These are phyloP conservation scores for Melampsora abietis-canadensis DNA, from an alignment of 1,284 basidiomycete species.

Conservation along the genomic window DNA sequence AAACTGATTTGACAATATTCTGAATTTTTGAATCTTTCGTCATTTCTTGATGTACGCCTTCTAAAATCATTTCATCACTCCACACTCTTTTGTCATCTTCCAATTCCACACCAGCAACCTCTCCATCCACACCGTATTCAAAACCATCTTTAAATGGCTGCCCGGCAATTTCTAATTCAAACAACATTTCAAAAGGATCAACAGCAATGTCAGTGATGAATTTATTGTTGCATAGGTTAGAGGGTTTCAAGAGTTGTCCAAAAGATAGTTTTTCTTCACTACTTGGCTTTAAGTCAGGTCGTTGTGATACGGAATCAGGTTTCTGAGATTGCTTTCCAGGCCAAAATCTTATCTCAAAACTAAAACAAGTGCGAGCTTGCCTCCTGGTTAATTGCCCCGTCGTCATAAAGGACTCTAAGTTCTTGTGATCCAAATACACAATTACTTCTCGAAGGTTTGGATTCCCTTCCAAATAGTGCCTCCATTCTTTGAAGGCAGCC, in stretches of 20 bases:
- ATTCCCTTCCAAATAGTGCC: constrained; percentile 8
- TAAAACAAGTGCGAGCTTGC: not conserved
- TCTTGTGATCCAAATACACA: constrained; percentile 1
- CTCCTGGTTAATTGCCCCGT: not conserved
- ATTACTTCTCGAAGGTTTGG: not conserved
- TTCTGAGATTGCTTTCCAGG: not conserved
- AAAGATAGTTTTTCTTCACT: not conserved
- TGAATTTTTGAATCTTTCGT: too few species aligned
- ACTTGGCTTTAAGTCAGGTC: not conserved
- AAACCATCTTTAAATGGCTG: too few species aligned
- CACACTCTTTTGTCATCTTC: too few species aligned
- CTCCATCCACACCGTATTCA: too few species aligned
- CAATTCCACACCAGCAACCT: not conserved
- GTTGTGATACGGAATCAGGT: not conserved
- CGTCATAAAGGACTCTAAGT: not conserved
- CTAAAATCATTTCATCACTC: too few species aligned
- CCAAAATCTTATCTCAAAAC: not conserved
- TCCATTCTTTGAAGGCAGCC: not conserved
- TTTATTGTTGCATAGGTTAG: not conserved
- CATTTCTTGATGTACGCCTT: too few species aligned
- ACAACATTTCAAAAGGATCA: too few species aligned
- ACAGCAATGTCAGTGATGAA: too few species aligned
- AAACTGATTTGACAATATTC: too few species aligned
- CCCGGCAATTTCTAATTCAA: too few species aligned
- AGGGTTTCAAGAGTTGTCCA: not conserved